These are phyloP conservation scores for cucumber (Cucumis sativus) DNA, from an alignment of 306 rosid genomes.

Conservation along the genomic window Cucumber_9930_V3 NC_026655.2:30069501-30070000, in stretches of 20 bases:
- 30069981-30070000: neutral
- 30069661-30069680: no score
- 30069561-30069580: no score
- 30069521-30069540: neutral
- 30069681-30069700: neutral
- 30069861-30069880: neutral
- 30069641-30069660: no score
- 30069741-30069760: neutral
- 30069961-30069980: neutral
- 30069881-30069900: neutral
- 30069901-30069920: neutral
- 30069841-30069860: neutral
- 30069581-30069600: no score
- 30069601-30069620: neutral
- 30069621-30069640: neutral
- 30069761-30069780: neutral
- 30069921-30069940: neutral
- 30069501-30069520: neutral
- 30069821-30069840: neutral
- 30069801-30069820: neutral
- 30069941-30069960: neutral
- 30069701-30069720: neutral
- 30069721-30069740: neutral
- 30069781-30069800: neutral
- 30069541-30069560: neutral